A percentile compares a stretch with the other conserved stretches of the same genome.
These are phyloP conservation scores for Ustilago trichophora DNA, from an alignment of 1,284 basidiomycete species.

Conservation along the genomic window DNA sequence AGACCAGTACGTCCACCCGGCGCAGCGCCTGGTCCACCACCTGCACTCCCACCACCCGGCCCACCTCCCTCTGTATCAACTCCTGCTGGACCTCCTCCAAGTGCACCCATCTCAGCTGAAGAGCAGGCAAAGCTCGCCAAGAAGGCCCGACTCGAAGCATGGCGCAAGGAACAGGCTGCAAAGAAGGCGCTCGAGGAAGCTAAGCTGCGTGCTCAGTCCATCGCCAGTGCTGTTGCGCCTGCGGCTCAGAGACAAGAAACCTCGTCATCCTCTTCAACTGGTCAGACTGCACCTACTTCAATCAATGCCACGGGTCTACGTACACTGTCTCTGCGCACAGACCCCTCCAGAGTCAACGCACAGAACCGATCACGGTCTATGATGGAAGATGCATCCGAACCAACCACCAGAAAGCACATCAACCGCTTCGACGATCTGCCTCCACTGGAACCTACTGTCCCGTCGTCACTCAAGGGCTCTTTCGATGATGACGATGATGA, in stretches of 20 bases:
- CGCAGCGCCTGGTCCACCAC: slow-evolving; percentile 24
- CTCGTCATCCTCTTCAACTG: slow-evolving; percentile 4
- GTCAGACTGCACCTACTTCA: slow-evolving; percentile 21
- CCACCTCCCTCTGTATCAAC: not conserved
- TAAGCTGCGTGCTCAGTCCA: slow-evolving; percentile 43
- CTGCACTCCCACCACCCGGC: slow-evolving; percentile 6
- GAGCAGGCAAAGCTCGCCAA: slow-evolving; percentile 90
- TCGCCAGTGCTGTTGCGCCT: slow-evolving; percentile 32
- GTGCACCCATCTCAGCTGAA: slow-evolving; percentile 20
- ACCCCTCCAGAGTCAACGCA: slow-evolving; percentile 33
- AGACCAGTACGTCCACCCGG: slow-evolving; percentile 22
- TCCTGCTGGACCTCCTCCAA: not conserved
- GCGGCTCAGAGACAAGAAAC: slow-evolving; percentile 18
- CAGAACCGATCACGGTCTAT: slow-evolving; percentile 37
- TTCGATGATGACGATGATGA: slow-evolving; percentile 28
- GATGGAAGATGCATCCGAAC: slow-evolving; percentile 54
- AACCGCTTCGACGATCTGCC: slow-evolving; percentile 47
- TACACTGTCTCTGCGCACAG: slow-evolving; percentile 27
- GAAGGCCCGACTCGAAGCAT: slow-evolving; percentile 87
- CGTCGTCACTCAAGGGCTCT: slow-evolving; percentile 3
- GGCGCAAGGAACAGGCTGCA: slow-evolving; percentile 77
- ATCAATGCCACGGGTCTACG: slow-evolving; percentile 56
- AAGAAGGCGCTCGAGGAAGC: slow-evolving; percentile 65
- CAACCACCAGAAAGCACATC: slow-evolving; percentile 32
- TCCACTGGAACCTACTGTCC: slow-evolving; percentile 37